Base-by-base conservation (phyloP, 257 asterid species). In the Haberlea rhodopensis region DNA sequence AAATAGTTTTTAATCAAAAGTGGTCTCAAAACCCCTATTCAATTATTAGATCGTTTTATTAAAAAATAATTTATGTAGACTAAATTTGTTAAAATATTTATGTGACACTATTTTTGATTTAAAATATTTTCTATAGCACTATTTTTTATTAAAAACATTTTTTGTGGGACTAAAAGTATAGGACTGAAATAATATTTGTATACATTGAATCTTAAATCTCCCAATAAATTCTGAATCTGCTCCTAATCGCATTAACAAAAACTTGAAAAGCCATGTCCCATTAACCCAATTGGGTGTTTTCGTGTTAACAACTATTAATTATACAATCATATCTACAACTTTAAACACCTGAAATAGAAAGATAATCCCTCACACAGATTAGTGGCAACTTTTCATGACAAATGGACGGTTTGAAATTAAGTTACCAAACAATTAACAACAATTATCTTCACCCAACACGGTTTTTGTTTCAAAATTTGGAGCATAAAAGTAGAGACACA, bases 281-380 rank as follows among this genome's bases (percentile, higher is more conserved):
- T 56, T 24, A 6, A 26, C 20, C 40, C 26, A 23, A 46, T 65
- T 48, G 24, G 65, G 25, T 53, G 31, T 43, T 53, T 53, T 62
- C 13, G 15, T 29, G 27, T 45, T 29, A 40, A 34, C 51, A 27
- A 19, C 23, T 26, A 22, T 29, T 56, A 58, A 26, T 28, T 40
- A 32, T 56, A 19, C 65, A 43, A 43, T 43, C 49, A 3, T 43
- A 43, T 43, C 49, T 43, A 5, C 19, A 15, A 15, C 49, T 15
- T 43, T 63, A 57, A 68, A 68, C 20, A n/a, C 74, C 59, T 57
- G 20, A 65, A 55, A 61, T 72, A 66, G 78, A 75, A 52, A 56
- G 62, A 20, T 32, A 34, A 31, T 64, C 54, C 63, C 76, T 72
- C 76, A 69, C 72, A 73, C 82, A 62, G 62, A 71, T 71, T 67